Evolutionary conservation across 345 rosid species (phyloP).

Genomic region (Geranium brycei): DNA sequence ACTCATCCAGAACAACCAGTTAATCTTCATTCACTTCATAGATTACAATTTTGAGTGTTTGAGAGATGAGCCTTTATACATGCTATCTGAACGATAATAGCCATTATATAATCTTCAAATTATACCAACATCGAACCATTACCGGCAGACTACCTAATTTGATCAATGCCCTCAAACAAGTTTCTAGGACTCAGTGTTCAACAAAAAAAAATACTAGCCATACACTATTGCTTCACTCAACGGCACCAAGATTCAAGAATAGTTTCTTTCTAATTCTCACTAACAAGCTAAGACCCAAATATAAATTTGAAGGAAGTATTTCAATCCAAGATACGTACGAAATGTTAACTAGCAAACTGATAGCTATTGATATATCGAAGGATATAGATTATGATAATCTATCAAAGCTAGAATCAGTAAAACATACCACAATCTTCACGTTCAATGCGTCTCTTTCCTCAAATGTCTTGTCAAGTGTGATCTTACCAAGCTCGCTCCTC

Average conservation of each 20-base stretch:
- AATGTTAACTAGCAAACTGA: neutral
- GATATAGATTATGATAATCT: too few relatives aligned
- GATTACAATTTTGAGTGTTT: neutral
- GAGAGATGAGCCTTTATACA: neutral
- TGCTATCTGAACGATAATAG: neutral
- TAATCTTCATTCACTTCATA: neutral
- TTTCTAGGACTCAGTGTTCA: too few relatives aligned
- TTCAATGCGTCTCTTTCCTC: slow-evolving; percentile 90
- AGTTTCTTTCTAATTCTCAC: too few relatives aligned
- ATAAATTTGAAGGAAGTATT: too few relatives aligned
- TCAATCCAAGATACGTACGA: too few relatives aligned
- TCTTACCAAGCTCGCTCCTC: slow-evolving; percentile 97
- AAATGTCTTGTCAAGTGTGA: slow-evolving; percentile 91
- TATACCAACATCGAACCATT: neutral
- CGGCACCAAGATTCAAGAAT: too few relatives aligned
- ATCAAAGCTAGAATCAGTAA: neutral
- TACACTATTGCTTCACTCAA: too few relatives aligned
- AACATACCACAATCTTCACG: slow-evolving; percentile 80
- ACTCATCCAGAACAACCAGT: slow-evolving; percentile 7
- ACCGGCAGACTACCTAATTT: neutral
- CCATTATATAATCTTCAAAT: neutral
- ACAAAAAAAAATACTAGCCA: too few relatives aligned
- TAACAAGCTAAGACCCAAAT: too few relatives aligned
- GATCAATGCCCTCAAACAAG: too few relatives aligned
- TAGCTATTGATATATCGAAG: neutral